Base-by-base conservation (phyloP, 176 grass and related monocot species). In the Otatea glauca region DNA sequence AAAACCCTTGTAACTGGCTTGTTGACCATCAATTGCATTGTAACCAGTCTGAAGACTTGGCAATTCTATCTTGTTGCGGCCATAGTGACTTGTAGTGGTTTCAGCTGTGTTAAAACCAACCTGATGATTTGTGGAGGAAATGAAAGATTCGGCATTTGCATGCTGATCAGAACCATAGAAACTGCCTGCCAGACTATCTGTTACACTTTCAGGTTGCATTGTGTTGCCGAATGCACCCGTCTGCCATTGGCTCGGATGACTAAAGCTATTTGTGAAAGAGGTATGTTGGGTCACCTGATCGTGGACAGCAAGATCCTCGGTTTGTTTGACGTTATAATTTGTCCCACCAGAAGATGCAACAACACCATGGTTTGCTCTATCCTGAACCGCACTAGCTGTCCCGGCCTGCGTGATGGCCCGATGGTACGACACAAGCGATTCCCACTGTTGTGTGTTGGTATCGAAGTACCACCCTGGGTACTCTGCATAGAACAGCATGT, bases 391-490 rank as follows among this genome's bases (percentile, higher is more conserved):
- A 20, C 72, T 71, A 59, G 68, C 17, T 50, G 82, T 72, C 64
- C 21, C 55, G 27, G 59, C 20, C 73, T 86, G 79, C 9, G 24
- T n/a, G 16, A 38, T n/a, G 24, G 88, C 76, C 49, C 74, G 80
- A 73, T 90, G 93, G 74, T 99, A 99, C 4, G 84, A 89, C 66
- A 94, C 93, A 2, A 99, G 91, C n/a, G 84, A 84, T 13, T 86
- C 56, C 97, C 93, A 96, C 80, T 92, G 87, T 67, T 96, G 91
- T 0, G 75, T 99, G 84, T 88, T 92, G 50, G 92, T 99, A 70
- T 99, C 97, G 12, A 92, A 99, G 81, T 94, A 99, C 93, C 93
- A 99, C 69, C 93, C 91, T 1, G 88, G 97, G 75, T 99, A 99
- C 70, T 92, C 87, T 0, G 93, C 70, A 12, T 99, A 94, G 76